phyloP scores from a whole-genome alignment of 2,329 filamentous ascomycete species.

The Colletotrichum camelliae region DNA sequence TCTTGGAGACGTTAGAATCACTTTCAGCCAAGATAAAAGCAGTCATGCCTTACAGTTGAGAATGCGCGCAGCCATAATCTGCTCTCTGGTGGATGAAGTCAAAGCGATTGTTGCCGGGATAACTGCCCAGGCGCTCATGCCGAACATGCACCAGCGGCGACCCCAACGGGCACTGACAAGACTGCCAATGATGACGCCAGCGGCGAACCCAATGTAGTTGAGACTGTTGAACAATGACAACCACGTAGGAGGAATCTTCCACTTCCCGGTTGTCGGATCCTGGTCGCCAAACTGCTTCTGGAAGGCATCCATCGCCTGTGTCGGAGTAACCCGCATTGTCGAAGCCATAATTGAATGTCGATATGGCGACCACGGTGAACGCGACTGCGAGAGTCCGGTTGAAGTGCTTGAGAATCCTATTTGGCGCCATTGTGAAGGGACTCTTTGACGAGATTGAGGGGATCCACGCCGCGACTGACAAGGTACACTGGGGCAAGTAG shows the following conservation, averaged over 20 bases:
- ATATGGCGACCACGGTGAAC: conserved; percentile 34
- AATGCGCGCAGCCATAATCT: conserved; percentile 40
- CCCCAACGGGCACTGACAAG: conserved; percentile 35
- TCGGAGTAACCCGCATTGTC: conserved; percentile 37
- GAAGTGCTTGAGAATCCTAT: conserved; percentile 12
- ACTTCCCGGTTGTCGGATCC: conserved; percentile 23
- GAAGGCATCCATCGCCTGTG: conserved; percentile 43
- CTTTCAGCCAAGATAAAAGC: neutral
- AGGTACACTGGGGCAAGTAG: neutral
- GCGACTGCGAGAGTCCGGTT: conserved; percentile 21
- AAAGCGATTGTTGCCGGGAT: conserved; percentile 36
- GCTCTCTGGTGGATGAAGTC: conserved; percentile 32
- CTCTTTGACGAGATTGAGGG: neutral
- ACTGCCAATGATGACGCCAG: conserved; percentile 30
- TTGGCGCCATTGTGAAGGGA: neutral
- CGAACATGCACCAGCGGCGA: conserved; percentile 39
- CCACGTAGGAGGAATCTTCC: conserved; percentile 31
- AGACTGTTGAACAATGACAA: conserved; percentile 41
- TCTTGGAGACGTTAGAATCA: conserved; percentile 16
- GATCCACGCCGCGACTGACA: neutral
- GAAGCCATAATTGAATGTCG: conserved; percentile 45
- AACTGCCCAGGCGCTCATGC: conserved; percentile 41
- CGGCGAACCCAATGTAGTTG: conserved; percentile 36
- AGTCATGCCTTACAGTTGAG: conserved; percentile 31
- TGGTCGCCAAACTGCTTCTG: conserved; percentile 36